Conservation (phyloP, 805 yeast species). For the Brettanomyces bruxellensis region DNA sequence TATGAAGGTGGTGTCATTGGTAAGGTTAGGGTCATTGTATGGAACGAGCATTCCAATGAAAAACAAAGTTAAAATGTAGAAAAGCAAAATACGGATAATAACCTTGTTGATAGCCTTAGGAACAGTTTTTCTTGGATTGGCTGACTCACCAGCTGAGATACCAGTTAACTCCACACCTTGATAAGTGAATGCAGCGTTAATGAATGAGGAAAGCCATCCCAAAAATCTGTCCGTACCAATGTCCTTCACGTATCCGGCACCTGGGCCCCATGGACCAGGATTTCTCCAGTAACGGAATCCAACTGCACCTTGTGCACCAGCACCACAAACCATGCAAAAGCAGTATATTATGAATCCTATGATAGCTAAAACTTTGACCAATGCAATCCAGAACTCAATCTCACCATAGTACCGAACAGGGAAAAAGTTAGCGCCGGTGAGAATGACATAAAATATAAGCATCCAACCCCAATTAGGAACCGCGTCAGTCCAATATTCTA, state of each 20-base stretch:
- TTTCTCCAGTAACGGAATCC: constrained; percentile 78
- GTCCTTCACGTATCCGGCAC: constrained; percentile 44
- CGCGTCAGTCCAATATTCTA: constrained; percentile 57
- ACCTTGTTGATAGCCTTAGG: constrained; percentile 69
- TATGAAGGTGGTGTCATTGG: constrained; percentile 28
- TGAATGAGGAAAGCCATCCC: constrained; percentile 62
- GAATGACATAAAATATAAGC: constrained; percentile 49
- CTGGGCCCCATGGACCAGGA: constrained; percentile 61
- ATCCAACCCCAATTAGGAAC: constrained; percentile 74
- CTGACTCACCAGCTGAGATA: constrained; percentile 66
- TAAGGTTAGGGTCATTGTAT: constrained; percentile 48
- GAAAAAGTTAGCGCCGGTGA: constrained; percentile 46
- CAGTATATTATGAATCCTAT: constrained; percentile 63
- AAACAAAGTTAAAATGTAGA: constrained; percentile 56
- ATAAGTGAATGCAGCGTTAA: constrained; percentile 71
- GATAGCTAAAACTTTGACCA: constrained; percentile 57
- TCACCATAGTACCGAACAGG: constrained; percentile 71
- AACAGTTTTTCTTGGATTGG: constrained; percentile 59
- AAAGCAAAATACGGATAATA: constrained; percentile 52
- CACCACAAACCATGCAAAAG: constrained; percentile 68
- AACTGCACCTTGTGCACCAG: constrained; percentile 56
- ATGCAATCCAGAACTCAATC: constrained; percentile 66
- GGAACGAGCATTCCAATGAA: constrained; percentile 69
- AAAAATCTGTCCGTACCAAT: constrained; percentile 48
- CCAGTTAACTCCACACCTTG: constrained; percentile 77